These are phyloP conservation scores for Aspergillus oerlinghausenensis DNA, from an alignment of 2,329 filamentous ascomycete genomes.

Conservation along the genomic window DNA sequence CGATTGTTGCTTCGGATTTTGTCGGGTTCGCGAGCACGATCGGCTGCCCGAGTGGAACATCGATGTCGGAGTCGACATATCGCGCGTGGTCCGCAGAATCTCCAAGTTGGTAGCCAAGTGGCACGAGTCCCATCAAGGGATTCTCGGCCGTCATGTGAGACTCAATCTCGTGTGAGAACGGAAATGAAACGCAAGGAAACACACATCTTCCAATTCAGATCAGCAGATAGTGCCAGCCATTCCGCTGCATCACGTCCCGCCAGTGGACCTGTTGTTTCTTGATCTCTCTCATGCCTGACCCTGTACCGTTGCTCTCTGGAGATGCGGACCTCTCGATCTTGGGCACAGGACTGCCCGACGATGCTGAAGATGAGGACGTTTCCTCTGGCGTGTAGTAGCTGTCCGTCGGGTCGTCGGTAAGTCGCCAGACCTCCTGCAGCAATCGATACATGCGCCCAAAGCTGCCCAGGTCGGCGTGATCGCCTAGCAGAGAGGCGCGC, in stretches of 20 bases:
- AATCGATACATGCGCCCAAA: slow-evolving; percentile 79
- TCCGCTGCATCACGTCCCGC: slow-evolving; percentile 88
- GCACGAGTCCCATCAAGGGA: slow-evolving; percentile 19
- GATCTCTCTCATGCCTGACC: slow-evolving; percentile 16
- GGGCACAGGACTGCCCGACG: slow-evolving; percentile 7
- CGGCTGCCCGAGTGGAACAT: not conserved
- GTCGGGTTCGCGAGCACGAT: not conserved
- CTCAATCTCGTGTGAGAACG: slow-evolving; percentile 10
- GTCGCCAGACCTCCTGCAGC: slow-evolving; percentile 74
- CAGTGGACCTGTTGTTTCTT: slow-evolving; percentile 71
- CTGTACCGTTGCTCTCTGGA: slow-evolving; percentile 4
- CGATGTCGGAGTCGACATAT: not conserved
- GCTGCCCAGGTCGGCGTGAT: slow-evolving; percentile 72
- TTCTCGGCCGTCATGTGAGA: slow-evolving; percentile 11
- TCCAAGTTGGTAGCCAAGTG: slow-evolving; percentile 16
- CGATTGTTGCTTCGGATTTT: not conserved
- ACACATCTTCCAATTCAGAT: slow-evolving; percentile 54
- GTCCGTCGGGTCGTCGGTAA: slow-evolving; percentile 58
- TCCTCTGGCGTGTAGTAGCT: slow-evolving; percentile 7
- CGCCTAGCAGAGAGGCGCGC: slow-evolving; percentile 68
- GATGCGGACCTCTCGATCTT: slow-evolving; percentile 20
- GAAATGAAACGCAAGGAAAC: not conserved
- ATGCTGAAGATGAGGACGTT: slow-evolving; percentile 4
- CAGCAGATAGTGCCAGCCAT: slow-evolving; percentile 87
- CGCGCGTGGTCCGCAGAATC: not conserved